phyloP scores from a whole-genome alignment of 1,139 yeast species.

The Protomyces lactucae-debilis region DNA sequence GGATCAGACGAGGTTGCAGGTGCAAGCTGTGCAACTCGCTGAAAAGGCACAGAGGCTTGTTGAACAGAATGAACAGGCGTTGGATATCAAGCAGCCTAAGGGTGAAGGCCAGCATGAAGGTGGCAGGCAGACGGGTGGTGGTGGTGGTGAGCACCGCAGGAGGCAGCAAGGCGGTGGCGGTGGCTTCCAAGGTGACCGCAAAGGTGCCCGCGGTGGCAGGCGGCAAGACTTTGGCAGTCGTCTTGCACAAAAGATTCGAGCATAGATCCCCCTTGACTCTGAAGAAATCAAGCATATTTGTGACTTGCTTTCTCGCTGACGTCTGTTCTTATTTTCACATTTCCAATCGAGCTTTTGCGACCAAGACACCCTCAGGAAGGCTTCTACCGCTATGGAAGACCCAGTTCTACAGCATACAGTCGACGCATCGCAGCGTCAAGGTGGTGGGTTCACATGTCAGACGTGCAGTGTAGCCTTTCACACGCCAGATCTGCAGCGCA shows the following conservation, averaged over 20 bases:
- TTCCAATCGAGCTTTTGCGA: background rate
- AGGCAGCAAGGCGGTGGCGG: background rate
- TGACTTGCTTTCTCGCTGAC: background rate
- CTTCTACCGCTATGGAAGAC: background rate
- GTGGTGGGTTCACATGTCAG: conserved; percentile 57
- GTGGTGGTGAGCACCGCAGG: conserved; percentile 11
- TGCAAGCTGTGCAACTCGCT: conserved; percentile 77
- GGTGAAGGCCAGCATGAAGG: conserved; percentile 23
- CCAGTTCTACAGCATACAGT: background rate
- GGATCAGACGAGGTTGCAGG: conserved; percentile 81
- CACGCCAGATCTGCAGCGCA: conserved; percentile 72
- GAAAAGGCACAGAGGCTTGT: conserved; percentile 78
- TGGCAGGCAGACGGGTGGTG: conserved; percentile 1
- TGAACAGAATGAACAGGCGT: conserved; percentile 62
- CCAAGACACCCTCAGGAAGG: no score
- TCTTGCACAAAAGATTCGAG: conserved; percentile 15
- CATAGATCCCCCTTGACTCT: background rate
- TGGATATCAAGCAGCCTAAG: conserved; percentile 42
- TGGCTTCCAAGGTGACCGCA: background rate
- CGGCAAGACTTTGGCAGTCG: conserved; percentile 17
- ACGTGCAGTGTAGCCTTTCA: conserved; percentile 78
- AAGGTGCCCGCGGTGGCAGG: conserved; percentile 12
- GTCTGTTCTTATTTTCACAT: background rate
- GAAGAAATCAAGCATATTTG: background rate
- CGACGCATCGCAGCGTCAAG: background rate